Conservation (phyloP, 2,329 filamentous ascomycete species). For the Keithomyces neogunnii region DNA sequence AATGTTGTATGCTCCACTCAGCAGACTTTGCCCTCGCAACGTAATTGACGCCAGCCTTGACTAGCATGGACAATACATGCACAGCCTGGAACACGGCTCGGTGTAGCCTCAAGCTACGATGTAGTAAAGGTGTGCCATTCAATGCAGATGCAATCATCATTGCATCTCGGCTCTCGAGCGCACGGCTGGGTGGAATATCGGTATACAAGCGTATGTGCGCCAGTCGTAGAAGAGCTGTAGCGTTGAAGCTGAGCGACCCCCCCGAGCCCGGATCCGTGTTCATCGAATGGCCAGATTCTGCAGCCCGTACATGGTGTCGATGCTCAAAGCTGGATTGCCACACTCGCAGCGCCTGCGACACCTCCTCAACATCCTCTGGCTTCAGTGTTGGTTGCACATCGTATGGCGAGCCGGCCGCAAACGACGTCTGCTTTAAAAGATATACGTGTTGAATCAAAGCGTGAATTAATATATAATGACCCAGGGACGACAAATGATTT, state of each 20-base stretch:
- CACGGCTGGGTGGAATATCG: slow-evolving; percentile 53
- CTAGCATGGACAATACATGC: slow-evolving; percentile 58
- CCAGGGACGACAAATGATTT: slow-evolving; percentile 47
- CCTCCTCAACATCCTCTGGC: slow-evolving; percentile 47
- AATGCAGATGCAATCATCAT: slow-evolving; percentile 53
- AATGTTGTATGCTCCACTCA: slow-evolving; percentile 57
- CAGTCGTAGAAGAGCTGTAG: slow-evolving; percentile 50
- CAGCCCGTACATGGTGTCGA: slow-evolving; percentile 40
- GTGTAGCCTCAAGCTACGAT: slow-evolving; percentile 50
- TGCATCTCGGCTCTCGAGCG: slow-evolving; percentile 57
- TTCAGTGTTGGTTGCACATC: slow-evolving; percentile 42
- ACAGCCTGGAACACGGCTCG: slow-evolving; percentile 59
- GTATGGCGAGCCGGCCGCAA: slow-evolving; percentile 39
- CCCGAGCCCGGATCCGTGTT: slow-evolving; percentile 43
- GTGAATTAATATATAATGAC: slow-evolving; percentile 65
- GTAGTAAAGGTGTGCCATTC: slow-evolving; percentile 47
- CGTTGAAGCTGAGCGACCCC: slow-evolving; percentile 58
- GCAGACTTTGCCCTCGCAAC: slow-evolving; percentile 52
- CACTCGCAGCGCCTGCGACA: slow-evolving; percentile 44
- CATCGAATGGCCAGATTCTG: slow-evolving; percentile 36
- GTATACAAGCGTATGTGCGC: slow-evolving; percentile 60
- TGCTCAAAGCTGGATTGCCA: slow-evolving; percentile 54
- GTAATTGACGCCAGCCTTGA: slow-evolving; percentile 55
- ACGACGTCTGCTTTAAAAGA: slow-evolving; percentile 54
- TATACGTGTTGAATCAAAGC: slow-evolving; percentile 66